Evolutionary conservation across 352 stramenopile genomes (phyloP).

Genomic region (Pythium angustatum): DNA sequence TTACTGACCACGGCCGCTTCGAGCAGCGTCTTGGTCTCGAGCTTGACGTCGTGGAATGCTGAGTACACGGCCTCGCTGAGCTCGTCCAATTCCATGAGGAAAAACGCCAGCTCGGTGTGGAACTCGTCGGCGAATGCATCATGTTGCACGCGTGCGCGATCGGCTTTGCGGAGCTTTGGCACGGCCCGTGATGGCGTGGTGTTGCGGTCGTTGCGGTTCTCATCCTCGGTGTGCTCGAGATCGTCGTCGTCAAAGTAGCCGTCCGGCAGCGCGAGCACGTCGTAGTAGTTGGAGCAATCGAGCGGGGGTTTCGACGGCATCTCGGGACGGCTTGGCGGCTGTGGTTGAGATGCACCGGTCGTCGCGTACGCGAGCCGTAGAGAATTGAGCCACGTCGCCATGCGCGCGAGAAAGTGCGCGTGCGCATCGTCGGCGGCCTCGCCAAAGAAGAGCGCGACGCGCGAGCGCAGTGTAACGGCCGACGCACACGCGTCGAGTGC

Average conservation of each 20-base stretch:
- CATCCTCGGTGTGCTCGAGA: too few relatives aligned
- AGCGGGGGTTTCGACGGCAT: not conserved
- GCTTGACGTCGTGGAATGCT: constrained; percentile 38
- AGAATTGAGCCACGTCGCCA: not conserved
- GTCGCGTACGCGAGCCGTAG: not conserved
- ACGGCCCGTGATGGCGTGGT: not conserved
- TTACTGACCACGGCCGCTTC: constrained; percentile 36
- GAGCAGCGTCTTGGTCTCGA: constrained; percentile 34
- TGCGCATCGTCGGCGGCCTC: not conserved
- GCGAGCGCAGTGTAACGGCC: constrained; percentile 12
- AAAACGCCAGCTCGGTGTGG: constrained; percentile 25
- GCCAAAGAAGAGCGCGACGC: not conserved
- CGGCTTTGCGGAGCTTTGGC: not conserved
- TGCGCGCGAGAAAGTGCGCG: not conserved
- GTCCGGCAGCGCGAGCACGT: constrained; percentile 7
- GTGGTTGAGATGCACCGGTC: too few relatives aligned
- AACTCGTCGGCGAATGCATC: constrained; percentile 17
- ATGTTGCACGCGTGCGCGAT: not conserved
- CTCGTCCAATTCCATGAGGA: constrained; percentile 35
- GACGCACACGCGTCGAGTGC: constrained; percentile 7
- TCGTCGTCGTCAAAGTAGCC: not conserved
- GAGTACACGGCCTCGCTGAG: constrained; percentile 17
- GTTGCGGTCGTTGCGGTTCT: not conserved
- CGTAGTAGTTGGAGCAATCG: constrained; percentile 11
- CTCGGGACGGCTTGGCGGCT: too few relatives aligned